Evolutionary conservation across 2,329 filamentous ascomycete genomes (phyloP), one percentile per base, ranked within the genome.

Genomic region (Talaromyces pinophilus): DNA sequence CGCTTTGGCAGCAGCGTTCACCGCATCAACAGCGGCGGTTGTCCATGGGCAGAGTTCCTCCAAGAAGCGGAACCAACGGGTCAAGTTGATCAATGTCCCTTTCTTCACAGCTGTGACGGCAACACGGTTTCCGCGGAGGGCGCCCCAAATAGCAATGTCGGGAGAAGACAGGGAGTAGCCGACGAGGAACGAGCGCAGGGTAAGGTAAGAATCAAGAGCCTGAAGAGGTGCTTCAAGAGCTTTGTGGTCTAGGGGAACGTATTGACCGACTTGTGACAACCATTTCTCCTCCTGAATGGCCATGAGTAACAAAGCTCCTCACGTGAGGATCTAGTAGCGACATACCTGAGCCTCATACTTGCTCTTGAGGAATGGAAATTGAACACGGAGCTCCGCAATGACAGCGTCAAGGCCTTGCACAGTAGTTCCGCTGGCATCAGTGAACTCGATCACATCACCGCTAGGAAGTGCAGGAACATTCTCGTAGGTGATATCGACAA

Each of bases 31-130:
- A 66, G 90, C 89, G 70, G 83, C 80, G 74, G 89, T 85, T 67
- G 92, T 87, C 84, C 93, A 92, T 17, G 90, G 90, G 79, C 93
- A 91, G 44, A 86, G 87, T 72, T 92, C 87, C 79, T 97, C 92
- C 71, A 98, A 84, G 77, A 90, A 96, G 73, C 84, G 86, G 80
- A 93, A 97, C 94, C 94, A 98, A 70, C 94, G 87, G 63, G 87
- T 87, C 68, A 97, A 79, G 78, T 95, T 97, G 67, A 86, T 83
- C 71, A 94, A 87, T 33, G 87, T 82, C 54, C 89, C 91, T 80
- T 92, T 92, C 80, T 92, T 91, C 72, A 97, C 85, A 71, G 91
- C 92, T 3, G 91, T 88, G 71, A 91, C 85, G 19, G 92, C 90
- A n/a, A 93, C 91, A 68, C 92, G 90, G 82, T 96, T 97, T 72